Evolutionary conservation across 768 basidiomycete species (phyloP), one percentile per base, ranked within the genome.

Genomic region (Boletus patriciae): DNA sequence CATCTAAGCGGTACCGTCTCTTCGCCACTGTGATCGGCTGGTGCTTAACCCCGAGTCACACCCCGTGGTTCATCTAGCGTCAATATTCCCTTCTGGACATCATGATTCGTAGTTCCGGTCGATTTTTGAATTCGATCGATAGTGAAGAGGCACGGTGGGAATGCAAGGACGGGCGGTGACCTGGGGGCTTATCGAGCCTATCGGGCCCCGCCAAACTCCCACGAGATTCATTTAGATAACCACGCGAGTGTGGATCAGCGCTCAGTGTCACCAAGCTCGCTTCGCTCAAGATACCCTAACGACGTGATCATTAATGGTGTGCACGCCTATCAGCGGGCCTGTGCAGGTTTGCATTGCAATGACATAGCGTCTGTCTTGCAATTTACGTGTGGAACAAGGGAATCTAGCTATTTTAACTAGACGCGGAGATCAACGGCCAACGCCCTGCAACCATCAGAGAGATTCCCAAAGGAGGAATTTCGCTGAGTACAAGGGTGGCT

Each of bases 161-260:
- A 27, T 44, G 36, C 25, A 34, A 23, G 53, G 15, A 34, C 57
- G 25, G 56, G 36, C 37, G 6, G 13, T 8, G 44, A 10, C 19
- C 7, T 18, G 27, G 34, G 16, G 23, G 15, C 19, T 5, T 4
- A 2, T 2, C 36, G 7, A 33, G 29, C 25, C 2, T 9, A 23
- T 36, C 10, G 12, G 36, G 6, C 25, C 25, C 25, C n/a, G 19
- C 15, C 25, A 13, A 9, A 9, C 29, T 54, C 58, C 19, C 59
- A 58, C 44, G 46, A 4, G n/a, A n/a, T n/a, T 43, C 21, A 62
- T 29, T 10, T 34, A 42, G n/a, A 3, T 43, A 19, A 15, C 46
- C 61, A 59, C 48, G 49, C 41, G 62, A 54, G 52, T 3, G 61
- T 27, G 38, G 43, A 62, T 61, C 61, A 50, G 40, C 47, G 62